A percentile compares a stretch with the other conserved stretches of the same genome.
These are phyloP conservation scores for Dacryopinax primogenitus DNA, from an alignment of 768 basidiomycete species.

Conservation along the genomic window DNA sequence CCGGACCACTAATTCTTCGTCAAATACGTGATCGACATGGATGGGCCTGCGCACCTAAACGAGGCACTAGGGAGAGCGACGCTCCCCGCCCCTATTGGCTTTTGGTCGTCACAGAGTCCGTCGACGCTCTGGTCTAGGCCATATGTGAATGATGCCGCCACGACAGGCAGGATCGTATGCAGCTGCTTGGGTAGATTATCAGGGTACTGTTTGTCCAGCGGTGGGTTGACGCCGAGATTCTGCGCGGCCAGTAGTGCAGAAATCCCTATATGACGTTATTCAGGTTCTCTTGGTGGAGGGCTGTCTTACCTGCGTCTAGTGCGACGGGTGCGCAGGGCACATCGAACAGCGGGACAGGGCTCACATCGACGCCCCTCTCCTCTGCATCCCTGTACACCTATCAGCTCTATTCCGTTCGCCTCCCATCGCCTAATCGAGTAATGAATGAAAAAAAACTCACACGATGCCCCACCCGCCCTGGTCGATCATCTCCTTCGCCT, in stretches of 20 bases:
- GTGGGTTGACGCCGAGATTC: conserved; percentile 18
- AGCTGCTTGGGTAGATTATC: conserved; percentile 32
- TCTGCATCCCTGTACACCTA: conserved; percentile 8
- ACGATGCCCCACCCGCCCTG: conserved; percentile 63
- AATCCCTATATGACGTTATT: neutral
- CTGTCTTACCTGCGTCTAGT: conserved; percentile 14
- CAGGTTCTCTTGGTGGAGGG: neutral
- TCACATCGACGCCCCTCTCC: neutral
- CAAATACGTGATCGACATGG: neutral
- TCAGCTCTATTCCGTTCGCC: neutral
- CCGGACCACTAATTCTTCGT: conserved; percentile 30
- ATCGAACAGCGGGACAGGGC: neutral
- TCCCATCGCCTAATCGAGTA: neutral
- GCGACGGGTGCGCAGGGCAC: conserved; percentile 12
- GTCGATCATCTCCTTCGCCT: conserved; percentile 57
- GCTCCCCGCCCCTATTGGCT: conserved; percentile 36
- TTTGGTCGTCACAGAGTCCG: conserved; percentile 44
- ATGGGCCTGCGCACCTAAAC: conserved; percentile 7
- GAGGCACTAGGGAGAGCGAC: conserved; percentile 19
- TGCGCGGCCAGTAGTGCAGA: neutral
- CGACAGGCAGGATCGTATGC: conserved; percentile 43
- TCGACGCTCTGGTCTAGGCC: conserved; percentile 63
- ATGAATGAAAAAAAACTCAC: conserved; percentile 31
- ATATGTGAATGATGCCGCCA: conserved; percentile 55
- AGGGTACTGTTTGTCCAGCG: conserved; percentile 13